A percentile compares a stretch with the other conserved stretches of the same genome.
These are phyloP conservation scores for Buxus sempervirens DNA, from an alignment of 164 flowering plant genomes.

Conservation along the genomic window DNA sequence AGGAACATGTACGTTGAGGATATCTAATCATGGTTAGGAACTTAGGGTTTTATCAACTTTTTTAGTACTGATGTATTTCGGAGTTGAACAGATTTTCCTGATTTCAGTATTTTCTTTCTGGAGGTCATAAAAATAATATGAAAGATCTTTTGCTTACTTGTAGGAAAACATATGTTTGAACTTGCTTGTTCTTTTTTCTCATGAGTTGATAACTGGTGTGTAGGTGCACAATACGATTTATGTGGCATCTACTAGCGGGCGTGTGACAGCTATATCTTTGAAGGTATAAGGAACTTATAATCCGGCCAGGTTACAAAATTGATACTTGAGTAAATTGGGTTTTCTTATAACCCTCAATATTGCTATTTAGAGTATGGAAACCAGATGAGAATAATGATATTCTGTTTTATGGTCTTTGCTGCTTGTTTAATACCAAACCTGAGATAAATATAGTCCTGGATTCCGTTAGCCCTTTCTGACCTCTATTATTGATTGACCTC, in stretches of 20 bases:
- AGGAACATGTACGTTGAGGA: too few relatives aligned
- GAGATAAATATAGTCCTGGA: too few relatives aligned
- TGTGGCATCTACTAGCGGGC: constrained; percentile 85
- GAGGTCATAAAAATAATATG: background rate
- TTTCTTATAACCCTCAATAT: background rate
- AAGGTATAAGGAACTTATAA: constrained; percentile 35
- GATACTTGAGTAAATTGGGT: background rate
- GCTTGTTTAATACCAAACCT: too few relatives aligned
- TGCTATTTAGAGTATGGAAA: background rate
- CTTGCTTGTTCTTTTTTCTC: background rate
- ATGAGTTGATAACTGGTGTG: constrained; percentile 1
- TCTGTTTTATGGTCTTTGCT: too few relatives aligned
- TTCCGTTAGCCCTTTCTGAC: too few relatives aligned
- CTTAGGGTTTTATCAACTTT: too few relatives aligned
- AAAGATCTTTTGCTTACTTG: background rate
- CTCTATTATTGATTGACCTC: too few relatives aligned
- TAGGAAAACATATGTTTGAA: background rate
- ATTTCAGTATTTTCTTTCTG: too few relatives aligned
- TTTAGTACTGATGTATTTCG: too few relatives aligned
- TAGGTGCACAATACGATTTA: constrained; percentile 54
- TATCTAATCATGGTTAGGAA: too few relatives aligned
- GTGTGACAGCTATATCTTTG: constrained; percentile 59
- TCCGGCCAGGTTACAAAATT: background rate
- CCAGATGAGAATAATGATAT: background rate
- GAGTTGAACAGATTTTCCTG: too few relatives aligned